Evolutionary conservation across 148 eudicot species (phyloP), one percentile per base, ranked within the genome.

Genomic region (Euryodendron excelsum): DNA sequence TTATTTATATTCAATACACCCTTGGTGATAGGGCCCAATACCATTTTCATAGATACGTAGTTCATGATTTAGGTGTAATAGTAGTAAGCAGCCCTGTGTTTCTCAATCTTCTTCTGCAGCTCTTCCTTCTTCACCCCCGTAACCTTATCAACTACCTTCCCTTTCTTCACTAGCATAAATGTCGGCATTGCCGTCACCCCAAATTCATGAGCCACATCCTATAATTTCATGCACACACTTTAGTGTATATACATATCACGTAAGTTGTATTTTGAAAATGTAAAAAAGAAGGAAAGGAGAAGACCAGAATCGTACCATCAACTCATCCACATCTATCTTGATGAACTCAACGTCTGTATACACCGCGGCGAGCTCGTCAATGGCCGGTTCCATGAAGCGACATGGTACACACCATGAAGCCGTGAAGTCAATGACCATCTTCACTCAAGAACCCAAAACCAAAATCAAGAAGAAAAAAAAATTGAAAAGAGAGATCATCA

Each of bases 401-500:
- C 97, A 95, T 17, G 97, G 95, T 45, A 82, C 85, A 50, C 97
- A 94, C 95, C 97, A 95, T n/a, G 89, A 70, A 17, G 99, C 99
- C 50, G 93, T 88, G 91, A 92, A 91, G 65, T 88, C 88, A 44
- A 92, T 80, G 53, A 94, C 92, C 74, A 92, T 80, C 94, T 90
- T 78, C 69, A 58, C 2, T 15, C n/a, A 1, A 27, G 30, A 25
- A 67, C 36, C 41, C 21, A 74, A 18, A 30, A n/a, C 11, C 3
- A 72, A 56, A 41, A 41, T 5, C 5, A 9, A n/a, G 23, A 25
- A 8, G 27, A 53, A 2, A 56, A 13, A 0, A 53, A 25, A 8
- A 4, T 2, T 5, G 7, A 41, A 41, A 4, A 14, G n/a, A 63
- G 68, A n/a, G n/a, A n/a, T n/a, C n/a, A 31, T 20, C 69, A 67